Evolutionary conservation across 2,329 filamentous ascomycete genomes (phyloP), one percentile per base, ranked within the genome.

Genomic region (Penicillium brasilianum): DNA sequence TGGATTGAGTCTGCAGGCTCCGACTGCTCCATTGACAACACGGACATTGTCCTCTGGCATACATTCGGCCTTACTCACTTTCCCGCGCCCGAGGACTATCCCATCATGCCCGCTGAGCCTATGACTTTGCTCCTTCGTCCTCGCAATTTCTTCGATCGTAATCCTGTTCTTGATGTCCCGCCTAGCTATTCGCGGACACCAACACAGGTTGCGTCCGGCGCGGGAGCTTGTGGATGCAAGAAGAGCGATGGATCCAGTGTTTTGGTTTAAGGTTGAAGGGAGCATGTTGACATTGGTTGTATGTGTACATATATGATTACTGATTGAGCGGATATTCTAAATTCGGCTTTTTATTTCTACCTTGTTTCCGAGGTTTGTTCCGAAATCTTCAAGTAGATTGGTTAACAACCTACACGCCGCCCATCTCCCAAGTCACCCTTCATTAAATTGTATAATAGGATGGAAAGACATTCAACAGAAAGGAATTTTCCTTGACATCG

Each of bases 41-140:
- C 88, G 0, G 91, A 97, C 74, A 80, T 97, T 32, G 93, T 97
- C 1, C 85, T 97, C 16, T 97, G 93, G 93, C 93, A 97, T 79
- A 96, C 92, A 0, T 97, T 97, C 71, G 93, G 93, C 37, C 83
- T 97, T 37, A 94, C 90, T 0, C 93, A 97, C 75, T 94, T 97
- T 81, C 93, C 93, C 0, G 82, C 90, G 0, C 92, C 93, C 0
- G 93, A 97, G 74, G 93, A 97, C 77, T 97, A 92, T 81, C 93
- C 93, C 32, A 84, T 97, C 69, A 97, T 97, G 93, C 92, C 92
- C 0, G 90, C 87, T 0, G 90, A 93, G 81, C 90, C 91, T 0
- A 93, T 97, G 85, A 91, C 87, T 1, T 80, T 96, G 68, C 83
- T 96, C 37, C 81, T 96, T 43, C 82, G 91, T 34, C 92, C 92